Percentiles rank a stretch among this genome's conserved stretches.
phyloP scores from a whole-genome alignment of 2,329 filamentous ascomycete genomes.

The Aspergillus arachidicola region DNA sequence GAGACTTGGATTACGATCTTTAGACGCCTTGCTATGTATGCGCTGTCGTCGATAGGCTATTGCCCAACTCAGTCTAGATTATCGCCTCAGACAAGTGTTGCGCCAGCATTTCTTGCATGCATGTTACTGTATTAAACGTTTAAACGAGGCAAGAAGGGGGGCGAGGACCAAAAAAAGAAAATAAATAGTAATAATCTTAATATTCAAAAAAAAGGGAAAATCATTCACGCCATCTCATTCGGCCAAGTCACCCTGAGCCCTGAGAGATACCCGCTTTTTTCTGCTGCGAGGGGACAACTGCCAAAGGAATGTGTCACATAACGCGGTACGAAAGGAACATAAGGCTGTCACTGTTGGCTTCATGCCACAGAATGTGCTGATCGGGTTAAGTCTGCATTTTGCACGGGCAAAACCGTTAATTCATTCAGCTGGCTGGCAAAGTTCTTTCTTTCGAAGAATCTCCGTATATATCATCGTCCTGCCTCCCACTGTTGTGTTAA shows the following conservation, averaged over 20 bases:
- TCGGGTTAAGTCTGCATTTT: conserved; percentile 19
- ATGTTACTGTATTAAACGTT: not conserved
- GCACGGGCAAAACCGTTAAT: conserved; percentile 27
- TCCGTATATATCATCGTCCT: conserved; percentile 18
- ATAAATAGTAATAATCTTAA: not conserved
- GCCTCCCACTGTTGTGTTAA: not conserved
- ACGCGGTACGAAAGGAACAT: conserved; percentile 14
- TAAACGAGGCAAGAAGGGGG: conserved; percentile 3
- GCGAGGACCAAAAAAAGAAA: not conserved
- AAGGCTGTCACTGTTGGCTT: conserved; percentile 12
- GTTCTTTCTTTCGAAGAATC: not conserved
- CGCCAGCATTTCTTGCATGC: conserved; percentile 3
- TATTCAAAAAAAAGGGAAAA: not conserved
- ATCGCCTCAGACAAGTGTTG: not conserved
- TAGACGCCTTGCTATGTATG: conserved; percentile 3
- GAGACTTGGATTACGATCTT: conserved; percentile 2
- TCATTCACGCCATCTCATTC: not conserved
- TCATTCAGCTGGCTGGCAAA: conserved; percentile 5
- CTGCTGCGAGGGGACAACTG: conserved; percentile 12
- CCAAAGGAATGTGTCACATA: conserved; percentile 24
- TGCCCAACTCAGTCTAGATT: not conserved
- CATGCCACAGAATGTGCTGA: conserved; percentile 21
- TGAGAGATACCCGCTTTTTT: conserved; percentile 3
- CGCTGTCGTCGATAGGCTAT: not conserved
- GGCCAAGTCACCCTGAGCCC: conserved; percentile 2